These are phyloP conservation scores for Dissophora globulifera DNA, from an alignment of 192 early-diverging fungal species.

Conservation along the genomic window DNA sequence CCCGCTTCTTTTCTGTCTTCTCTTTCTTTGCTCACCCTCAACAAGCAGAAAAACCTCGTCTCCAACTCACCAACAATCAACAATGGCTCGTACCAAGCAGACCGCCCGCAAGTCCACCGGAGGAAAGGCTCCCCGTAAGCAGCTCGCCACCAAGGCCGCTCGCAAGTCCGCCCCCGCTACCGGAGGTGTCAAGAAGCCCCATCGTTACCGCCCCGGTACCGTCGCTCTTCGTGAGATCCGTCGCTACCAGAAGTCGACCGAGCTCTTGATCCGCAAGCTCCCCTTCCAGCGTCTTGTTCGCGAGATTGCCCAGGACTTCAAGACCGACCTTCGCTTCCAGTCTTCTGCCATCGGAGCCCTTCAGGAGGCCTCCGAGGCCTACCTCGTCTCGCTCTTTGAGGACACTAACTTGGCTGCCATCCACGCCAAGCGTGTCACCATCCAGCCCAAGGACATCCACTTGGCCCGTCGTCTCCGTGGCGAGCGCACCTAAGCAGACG, in stretches of 20 bases:
- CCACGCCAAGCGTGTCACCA: slow-evolving; percentile 99
- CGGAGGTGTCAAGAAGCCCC: slow-evolving; percentile 95
- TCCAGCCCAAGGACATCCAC: slow-evolving; percentile 99
- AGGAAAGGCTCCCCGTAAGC: slow-evolving; percentile 99
- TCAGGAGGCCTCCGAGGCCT: slow-evolving; percentile 98
- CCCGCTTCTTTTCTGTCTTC: slow-evolving; percentile 6
- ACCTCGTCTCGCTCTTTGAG: slow-evolving; percentile 90
- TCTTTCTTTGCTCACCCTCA: not conserved
- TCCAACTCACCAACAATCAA: slow-evolving; percentile 2
- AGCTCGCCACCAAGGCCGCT: slow-evolving; percentile 96
- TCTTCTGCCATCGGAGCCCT: slow-evolving; percentile 98
- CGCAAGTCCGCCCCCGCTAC: slow-evolving; percentile 95
- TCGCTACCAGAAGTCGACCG: slow-evolving; percentile 96
- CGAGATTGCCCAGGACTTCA: slow-evolving; percentile 99
- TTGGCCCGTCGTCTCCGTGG: slow-evolving; percentile 95
- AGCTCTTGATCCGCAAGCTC: slow-evolving; percentile 93
- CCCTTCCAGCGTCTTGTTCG: slow-evolving; percentile 95
- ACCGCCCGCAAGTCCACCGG: slow-evolving; percentile 99
- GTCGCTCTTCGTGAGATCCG: slow-evolving; percentile 94
- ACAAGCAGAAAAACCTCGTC: not conserved
- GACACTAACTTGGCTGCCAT: slow-evolving; percentile 99
- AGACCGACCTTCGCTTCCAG: slow-evolving; percentile 99
- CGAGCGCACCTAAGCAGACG: slow-evolving; percentile 78
- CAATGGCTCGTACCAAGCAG: slow-evolving; percentile 81
- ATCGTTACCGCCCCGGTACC: slow-evolving; percentile 90